Percentiles rank a stretch among this genome's conserved stretches.
These are phyloP conservation scores for Mortierella sp. DNA, from an alignment of 371 early-diverging fungal species.

Conservation along the genomic window DNA sequence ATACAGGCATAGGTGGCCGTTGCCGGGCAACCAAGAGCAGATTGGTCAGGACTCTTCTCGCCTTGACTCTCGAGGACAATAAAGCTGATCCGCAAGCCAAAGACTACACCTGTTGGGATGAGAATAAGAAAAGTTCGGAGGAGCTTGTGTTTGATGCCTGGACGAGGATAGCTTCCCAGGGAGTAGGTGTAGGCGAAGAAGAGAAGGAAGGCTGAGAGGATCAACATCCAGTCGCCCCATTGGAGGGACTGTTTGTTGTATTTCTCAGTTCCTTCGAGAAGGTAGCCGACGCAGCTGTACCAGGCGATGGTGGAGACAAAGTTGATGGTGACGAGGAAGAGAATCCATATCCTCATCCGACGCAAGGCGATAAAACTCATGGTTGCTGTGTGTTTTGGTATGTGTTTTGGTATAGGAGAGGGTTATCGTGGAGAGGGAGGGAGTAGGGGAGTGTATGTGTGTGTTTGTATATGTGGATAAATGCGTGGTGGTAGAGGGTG, in stretches of 20 bases:
- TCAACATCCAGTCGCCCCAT: background rate
- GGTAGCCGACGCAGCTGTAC: background rate
- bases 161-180: background rate
- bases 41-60: too few relatives aligned
- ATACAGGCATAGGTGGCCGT: background rate
- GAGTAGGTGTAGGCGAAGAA: background rate
- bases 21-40: too few relatives aligned
- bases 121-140: background rate
- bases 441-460: background rate
- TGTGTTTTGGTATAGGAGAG: too few relatives aligned
- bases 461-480: background rate
- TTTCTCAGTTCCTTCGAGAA: background rate
- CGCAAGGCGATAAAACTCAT: conserved; percentile 1
- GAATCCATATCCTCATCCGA: conserved; percentile 6
- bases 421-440: background rate
- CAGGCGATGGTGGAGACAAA: background rate
- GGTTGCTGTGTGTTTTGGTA: background rate
- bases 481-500: background rate
- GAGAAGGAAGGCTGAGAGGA: background rate
- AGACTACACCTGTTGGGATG: too few relatives aligned
- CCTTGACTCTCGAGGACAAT: too few relatives aligned
- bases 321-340: conserved; percentile 3
- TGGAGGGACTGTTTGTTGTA: background rate
- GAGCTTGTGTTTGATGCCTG: background rate
- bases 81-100: too few relatives aligned